Conservation (phyloP, 352 stramenopile genomes). For the Lagenidium giganteum region DNA sequence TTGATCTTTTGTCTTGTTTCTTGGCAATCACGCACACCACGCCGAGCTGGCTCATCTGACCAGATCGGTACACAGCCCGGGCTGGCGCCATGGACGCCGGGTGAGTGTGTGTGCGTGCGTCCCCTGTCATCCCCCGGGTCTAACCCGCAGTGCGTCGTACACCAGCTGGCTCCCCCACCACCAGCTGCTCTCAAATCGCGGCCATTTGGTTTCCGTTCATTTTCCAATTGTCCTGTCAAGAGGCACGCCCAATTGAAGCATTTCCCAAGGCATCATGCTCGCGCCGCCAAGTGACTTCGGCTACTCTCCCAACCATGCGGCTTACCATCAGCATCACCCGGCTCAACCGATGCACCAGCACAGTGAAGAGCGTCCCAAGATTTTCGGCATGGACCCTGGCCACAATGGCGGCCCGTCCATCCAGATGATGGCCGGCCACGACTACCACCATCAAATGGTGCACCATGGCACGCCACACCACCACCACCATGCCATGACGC, state of each 20-base stretch:
- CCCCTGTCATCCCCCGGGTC: no score
- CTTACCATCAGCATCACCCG: conserved; percentile 22
- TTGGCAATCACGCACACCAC: no score
- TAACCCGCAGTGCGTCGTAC: no score
- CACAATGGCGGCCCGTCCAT: conserved; percentile 23
- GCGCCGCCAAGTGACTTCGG: conserved; percentile 35
- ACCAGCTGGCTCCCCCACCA: conserved; percentile 12
- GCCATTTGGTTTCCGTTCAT: conserved; percentile 19
- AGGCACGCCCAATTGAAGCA: conserved; percentile 2
- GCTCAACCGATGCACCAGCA: conserved; percentile 26
- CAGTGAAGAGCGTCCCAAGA: conserved; percentile 47
- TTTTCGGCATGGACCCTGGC: conserved; percentile 36
- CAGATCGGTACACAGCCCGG: no score
- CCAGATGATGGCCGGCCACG: conserved; percentile 19
- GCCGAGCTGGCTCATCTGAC: no score
- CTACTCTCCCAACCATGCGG: conserved; percentile 33
- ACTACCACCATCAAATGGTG: conserved; percentile 30
- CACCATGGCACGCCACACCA: conserved; percentile 25
- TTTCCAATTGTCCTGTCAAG: conserved; percentile 20
- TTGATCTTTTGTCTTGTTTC: no score
- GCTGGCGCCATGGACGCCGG: no score
- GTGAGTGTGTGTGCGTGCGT: no score
- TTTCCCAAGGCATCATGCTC: conserved; percentile 22
- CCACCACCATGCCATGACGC: no score
- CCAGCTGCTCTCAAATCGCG: conserved; percentile 19